Conservation (phyloP, 2,329 filamentous ascomycete genomes). For the Dendryphion nanum region DNA sequence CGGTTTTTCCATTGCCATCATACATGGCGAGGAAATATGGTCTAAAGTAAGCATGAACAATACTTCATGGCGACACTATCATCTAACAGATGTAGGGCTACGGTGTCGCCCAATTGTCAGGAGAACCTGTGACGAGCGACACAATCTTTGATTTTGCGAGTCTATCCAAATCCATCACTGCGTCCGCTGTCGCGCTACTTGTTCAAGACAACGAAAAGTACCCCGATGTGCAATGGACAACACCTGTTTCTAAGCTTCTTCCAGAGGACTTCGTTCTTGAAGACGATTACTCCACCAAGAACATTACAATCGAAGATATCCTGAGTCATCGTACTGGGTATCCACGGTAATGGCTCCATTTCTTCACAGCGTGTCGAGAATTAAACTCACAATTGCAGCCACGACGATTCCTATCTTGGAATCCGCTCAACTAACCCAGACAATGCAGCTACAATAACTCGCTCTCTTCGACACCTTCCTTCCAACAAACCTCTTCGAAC, state of each 20-base stretch:
- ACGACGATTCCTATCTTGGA: constrained; percentile 14
- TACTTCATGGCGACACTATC: background rate
- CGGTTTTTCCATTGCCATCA: background rate
- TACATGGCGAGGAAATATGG: background rate
- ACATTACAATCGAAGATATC: constrained; percentile 56
- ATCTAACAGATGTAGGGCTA: background rate
- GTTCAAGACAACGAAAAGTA: constrained; percentile 45
- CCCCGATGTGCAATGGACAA: constrained; percentile 46
- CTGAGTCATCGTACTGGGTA: constrained; percentile 55
- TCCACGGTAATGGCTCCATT: constrained; percentile 39
- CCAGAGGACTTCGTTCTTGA: constrained; percentile 54
- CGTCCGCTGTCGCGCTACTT: constrained; percentile 52
- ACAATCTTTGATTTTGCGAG: constrained; percentile 58
- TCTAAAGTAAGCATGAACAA: background rate
- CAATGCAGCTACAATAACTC: constrained; percentile 9
- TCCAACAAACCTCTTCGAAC: constrained; percentile 43
- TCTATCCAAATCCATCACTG: constrained; percentile 57
- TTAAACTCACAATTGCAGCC: no score
- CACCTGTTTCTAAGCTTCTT: constrained; percentile 48
- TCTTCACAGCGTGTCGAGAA: no score
- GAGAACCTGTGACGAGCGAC: constrained; percentile 18
- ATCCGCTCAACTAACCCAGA: constrained; percentile 8
- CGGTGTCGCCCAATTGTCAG: background rate
- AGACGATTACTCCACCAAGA: constrained; percentile 47
- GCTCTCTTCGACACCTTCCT: constrained; percentile 44